Base-by-base conservation (phyloP, 257 asterid species). In the Solanum corneliomulleri region DNA sequence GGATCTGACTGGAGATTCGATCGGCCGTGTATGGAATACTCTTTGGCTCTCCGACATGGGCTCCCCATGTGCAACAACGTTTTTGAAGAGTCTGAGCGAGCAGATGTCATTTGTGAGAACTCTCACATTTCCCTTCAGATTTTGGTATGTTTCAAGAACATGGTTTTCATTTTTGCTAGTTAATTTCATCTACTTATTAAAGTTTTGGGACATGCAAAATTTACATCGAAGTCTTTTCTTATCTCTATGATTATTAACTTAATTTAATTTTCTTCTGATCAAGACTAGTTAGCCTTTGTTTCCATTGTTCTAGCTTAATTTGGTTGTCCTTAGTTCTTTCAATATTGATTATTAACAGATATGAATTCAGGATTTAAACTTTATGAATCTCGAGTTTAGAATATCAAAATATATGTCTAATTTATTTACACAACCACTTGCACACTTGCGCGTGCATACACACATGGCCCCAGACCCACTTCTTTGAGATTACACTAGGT, bases 111-210 rank as follows among this genome's bases (percentile, higher is more conserved):
- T 23, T 39, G 58, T n/a, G 47, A 41, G 20, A 75, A 75, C 33
- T 49, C 89, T 58, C 68, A 78, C 82, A 64, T 88, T 76, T 76
- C 52, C 70, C 70, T 85, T 64, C 62, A 31, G 81, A 56, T 76
- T 88, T 88, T 88, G 86, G 87, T 85, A 72, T 85, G 89, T 84
- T 76, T 29, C 64, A 31, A 44, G 16, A 42, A 45, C 64, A 72
- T 82, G 44, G 44, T 37, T 39, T 23, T 2, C 29, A 71, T 82
- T 89, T 86, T 62, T 68, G 71, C 70, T 47, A 29, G 45, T 70
- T 21, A 47, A 70, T 25, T 66, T 84, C 35, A 13, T 68, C 20
- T 62, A 29, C 29, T 44, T 31, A 1, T 85, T 29, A 42, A n/a
- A 2, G 12, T 35, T 70, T 74, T 80, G 69, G 45, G 82, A 68